phyloP scores from a whole-genome alignment of 768 basidiomycete genomes.

The Phallus indusiatus region DNA sequence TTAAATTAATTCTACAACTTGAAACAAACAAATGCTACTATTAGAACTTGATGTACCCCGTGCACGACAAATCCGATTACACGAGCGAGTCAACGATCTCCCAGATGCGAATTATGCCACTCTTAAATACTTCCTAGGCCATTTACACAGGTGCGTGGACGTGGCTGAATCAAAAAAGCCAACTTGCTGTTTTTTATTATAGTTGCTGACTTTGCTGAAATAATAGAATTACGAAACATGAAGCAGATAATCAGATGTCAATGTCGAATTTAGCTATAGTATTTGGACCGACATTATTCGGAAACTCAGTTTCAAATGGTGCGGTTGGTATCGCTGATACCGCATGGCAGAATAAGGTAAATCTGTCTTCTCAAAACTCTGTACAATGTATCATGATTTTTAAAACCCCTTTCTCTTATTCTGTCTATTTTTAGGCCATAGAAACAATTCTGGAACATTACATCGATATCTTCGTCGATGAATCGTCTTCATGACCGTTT shows the following conservation, averaged over 20 bases:
- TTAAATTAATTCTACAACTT: neutral
- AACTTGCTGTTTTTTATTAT: neutral
- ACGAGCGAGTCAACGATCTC: constrained; percentile 95
- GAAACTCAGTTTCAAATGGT: constrained; percentile 29
- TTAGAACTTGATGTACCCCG: constrained; percentile 89
- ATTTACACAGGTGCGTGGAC: constrained; percentile 71
- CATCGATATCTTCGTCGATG: constrained; percentile 94
- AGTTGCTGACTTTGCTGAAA: neutral
- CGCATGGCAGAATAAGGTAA: constrained; percentile 62
- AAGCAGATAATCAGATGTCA: constrained; percentile 82
- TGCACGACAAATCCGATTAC: constrained; percentile 87
- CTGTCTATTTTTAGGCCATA: constrained; percentile 52
- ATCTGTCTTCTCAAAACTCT: constrained; percentile 2
- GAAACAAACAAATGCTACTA: neutral
- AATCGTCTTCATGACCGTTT: constrained; percentile 27
- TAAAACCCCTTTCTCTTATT: no score
- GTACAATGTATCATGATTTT: neutral
- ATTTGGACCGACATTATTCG: constrained; percentile 95
- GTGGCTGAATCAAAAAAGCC: neutral
- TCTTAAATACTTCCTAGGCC: constrained; percentile 89
- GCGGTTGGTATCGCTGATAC: constrained; percentile 55
- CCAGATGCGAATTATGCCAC: constrained; percentile 99
- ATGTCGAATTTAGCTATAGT: constrained; percentile 91
- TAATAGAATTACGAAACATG: constrained; percentile 64
- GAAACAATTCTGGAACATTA: constrained; percentile 94